Evolutionary conservation across 805 yeast genomes (phyloP).

Genomic region (Wickerhamiella lipophila): DNA sequence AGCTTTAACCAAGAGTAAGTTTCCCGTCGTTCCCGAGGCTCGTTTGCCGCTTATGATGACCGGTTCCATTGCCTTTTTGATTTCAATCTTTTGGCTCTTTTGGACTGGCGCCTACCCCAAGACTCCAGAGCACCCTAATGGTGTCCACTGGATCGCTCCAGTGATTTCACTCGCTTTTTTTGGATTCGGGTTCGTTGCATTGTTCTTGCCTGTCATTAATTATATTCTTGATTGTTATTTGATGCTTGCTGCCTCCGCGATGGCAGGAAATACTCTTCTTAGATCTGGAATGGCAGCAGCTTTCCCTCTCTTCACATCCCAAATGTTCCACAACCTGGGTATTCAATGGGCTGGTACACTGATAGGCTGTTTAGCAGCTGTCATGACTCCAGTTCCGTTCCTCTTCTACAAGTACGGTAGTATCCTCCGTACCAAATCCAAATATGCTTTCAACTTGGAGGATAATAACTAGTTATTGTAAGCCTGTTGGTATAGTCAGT

Average conservation of each 20-base stretch:
- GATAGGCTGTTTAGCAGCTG: conserved; percentile 47
- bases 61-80: conserved; percentile 56
- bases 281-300: conserved; percentile 59
- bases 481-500: no score
- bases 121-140: conserved; percentile 26
- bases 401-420: conserved; percentile 50
- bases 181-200: conserved; percentile 55
- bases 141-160: conserved; percentile 75
- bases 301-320: conserved; percentile 58
- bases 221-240: conserved; percentile 63
- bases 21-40: conserved; percentile 59
- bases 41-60: conserved; percentile 67
- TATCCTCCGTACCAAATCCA: conserved; percentile 42
- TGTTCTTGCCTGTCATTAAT: conserved; percentile 57
- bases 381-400: conserved; percentile 55
- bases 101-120: conserved; percentile 75
- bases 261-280: conserved; percentile 60
- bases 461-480: no score
- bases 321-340: conserved; percentile 58
- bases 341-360: conserved; percentile 70
- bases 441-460: conserved; percentile 33
- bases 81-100: conserved; percentile 74
- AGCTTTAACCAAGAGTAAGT: conserved; percentile 38
- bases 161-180: conserved; percentile 49
- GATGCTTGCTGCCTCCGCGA: conserved; percentile 62